phyloP scores from a whole-genome alignment of 148 eudicot species.

The Vaccinium macrocarpon region DNA sequence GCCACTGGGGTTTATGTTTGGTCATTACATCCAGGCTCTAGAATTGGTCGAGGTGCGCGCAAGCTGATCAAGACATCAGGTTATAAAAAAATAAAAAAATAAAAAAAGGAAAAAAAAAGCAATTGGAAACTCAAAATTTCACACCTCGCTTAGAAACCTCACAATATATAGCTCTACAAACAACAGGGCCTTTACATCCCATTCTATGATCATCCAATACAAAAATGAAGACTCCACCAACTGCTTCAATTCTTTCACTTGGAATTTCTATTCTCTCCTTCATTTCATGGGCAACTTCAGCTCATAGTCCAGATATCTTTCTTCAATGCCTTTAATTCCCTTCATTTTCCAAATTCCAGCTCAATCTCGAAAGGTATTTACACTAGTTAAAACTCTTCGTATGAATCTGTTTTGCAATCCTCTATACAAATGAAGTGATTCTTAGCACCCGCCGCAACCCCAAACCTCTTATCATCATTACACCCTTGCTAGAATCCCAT shows the following conservation, averaged over 20 bases:
- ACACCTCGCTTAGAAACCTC: not conserved
- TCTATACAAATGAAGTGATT: not conserved
- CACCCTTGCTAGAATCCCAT: not conserved
- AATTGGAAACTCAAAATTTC: not conserved
- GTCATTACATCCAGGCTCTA: too few relatives aligned
- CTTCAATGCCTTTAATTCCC: not conserved
- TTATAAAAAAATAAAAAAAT: too few relatives aligned
- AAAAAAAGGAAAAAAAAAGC: too few relatives aligned
- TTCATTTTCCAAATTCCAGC: not conserved
- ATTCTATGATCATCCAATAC: not conserved
- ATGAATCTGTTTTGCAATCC: not conserved
- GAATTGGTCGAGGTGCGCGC: too few relatives aligned
- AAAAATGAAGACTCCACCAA: slow-evolving; percentile 14
- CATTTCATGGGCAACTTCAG: not conserved
- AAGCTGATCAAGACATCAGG: too few relatives aligned
- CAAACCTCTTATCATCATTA: not conserved
- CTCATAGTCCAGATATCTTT: not conserved
- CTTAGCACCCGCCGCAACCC: not conserved
- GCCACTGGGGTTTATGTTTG: too few relatives aligned
- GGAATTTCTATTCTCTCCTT: not conserved
- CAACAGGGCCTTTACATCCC: not conserved
- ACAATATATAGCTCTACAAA: not conserved
- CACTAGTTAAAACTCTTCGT: slow-evolving; percentile 10
- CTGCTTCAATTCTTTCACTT: not conserved
- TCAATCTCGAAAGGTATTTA: slow-evolving; percentile 10